These are phyloP conservation scores for Kwoniella botswanensis DNA, from an alignment of 768 basidiomycete species.

Conservation along the genomic window DNA sequence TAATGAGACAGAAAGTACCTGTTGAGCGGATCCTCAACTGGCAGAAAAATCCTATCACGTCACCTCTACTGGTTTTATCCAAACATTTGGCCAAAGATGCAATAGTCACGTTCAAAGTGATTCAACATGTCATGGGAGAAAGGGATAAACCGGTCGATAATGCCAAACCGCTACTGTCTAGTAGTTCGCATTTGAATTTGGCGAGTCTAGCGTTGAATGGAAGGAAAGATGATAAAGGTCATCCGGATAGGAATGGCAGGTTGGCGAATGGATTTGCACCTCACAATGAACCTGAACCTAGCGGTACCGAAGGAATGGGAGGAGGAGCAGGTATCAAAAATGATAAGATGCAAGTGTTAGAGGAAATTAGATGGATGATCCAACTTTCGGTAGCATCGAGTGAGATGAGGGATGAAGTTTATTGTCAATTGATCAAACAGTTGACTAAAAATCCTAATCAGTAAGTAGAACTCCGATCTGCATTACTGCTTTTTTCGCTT, in stretches of 20 bases:
- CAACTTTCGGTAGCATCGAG: slow-evolving; percentile 77
- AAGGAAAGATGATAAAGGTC: slow-evolving; percentile 50
- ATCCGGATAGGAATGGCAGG: slow-evolving; percentile 29
- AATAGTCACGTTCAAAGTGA: slow-evolving; percentile 81
- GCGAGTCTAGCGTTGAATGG: slow-evolving; percentile 22
- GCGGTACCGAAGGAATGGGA: not conserved
- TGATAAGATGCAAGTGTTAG: slow-evolving; percentile 61
- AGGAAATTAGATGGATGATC: slow-evolving; percentile 86
- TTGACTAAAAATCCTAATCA: slow-evolving; percentile 78
- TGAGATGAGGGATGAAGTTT: slow-evolving; percentile 90
- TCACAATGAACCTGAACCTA: not conserved
- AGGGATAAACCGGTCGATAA: slow-evolving; percentile 65
- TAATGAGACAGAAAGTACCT: slow-evolving; percentile 71
- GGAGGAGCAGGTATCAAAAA: slow-evolving; percentile 8
- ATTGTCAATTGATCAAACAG: slow-evolving; percentile 92
- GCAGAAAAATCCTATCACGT: slow-evolving; percentile 78
- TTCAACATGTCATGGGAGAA: slow-evolving; percentile 94
- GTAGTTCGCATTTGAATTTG: slow-evolving; percentile 25
- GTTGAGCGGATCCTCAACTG: slow-evolving; percentile 87
- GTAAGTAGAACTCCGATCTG: slow-evolving; percentile 61
- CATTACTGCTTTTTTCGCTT: too few species aligned
- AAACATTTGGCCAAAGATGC: slow-evolving; percentile 77
- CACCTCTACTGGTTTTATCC: slow-evolving; percentile 72
- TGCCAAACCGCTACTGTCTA: slow-evolving; percentile 17
- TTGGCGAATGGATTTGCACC: slow-evolving; percentile 19